Evolutionary conservation across 768 basidiomycete genomes (phyloP).

Genomic region (Hygrocybe punicea): DNA sequence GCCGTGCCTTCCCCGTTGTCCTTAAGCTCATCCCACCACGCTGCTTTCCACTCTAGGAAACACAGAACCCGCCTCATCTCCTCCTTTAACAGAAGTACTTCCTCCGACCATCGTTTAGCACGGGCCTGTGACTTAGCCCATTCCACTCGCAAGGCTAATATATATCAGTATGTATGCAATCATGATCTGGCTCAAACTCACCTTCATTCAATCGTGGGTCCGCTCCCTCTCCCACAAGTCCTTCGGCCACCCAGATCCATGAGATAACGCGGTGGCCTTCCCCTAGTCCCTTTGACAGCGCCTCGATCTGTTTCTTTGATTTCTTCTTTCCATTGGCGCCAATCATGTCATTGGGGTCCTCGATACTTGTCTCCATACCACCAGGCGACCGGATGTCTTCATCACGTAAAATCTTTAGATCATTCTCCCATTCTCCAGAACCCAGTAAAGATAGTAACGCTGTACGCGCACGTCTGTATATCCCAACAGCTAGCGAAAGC

Average conservation of each 20-base stretch:
- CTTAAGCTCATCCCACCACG: constrained; percentile 4
- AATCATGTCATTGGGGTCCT: neutral
- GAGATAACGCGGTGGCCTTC: constrained; percentile 3
- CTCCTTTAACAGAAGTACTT: constrained; percentile 5
- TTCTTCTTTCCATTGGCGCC: neutral
- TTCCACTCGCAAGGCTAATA: too few species aligned
- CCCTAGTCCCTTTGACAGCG: neutral
- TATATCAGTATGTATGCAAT: too few species aligned
- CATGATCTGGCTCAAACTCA: neutral
- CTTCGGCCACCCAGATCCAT: constrained; percentile 9
- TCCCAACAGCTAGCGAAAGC: constrained; percentile 4
- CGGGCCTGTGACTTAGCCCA: neutral
- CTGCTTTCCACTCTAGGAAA: constrained; percentile 3
- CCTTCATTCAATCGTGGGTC: constrained; percentile 3
- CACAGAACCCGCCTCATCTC: constrained; percentile 6
- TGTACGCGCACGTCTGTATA: constrained; percentile 15
- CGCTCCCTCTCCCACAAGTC: neutral
- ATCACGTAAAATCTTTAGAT: constrained; percentile 9
- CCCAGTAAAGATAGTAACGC: neutral
- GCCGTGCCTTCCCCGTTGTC: neutral
- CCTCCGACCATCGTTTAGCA: constrained; percentile 5
- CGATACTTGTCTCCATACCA: neutral
- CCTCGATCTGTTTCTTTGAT: neutral
- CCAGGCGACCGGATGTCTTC: constrained; percentile 13
- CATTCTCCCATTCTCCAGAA: constrained; percentile 15